Evolutionary conservation across 495 filamentous ascomycete genomes (phyloP), one percentile per base, ranked within the genome.

Genomic region (Penicillium cosmopolitanum): DNA sequence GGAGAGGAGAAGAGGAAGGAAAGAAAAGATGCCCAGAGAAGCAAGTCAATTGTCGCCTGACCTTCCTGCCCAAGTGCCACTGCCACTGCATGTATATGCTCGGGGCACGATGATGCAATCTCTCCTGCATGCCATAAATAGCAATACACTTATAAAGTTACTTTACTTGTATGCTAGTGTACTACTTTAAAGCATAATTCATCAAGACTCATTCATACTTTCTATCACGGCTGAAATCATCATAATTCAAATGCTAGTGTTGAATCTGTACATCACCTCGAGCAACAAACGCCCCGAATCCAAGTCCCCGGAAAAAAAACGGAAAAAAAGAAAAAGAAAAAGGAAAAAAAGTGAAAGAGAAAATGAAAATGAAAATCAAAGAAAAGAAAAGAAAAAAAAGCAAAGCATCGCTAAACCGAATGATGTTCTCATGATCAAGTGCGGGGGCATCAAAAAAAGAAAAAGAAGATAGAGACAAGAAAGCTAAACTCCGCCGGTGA

Each of bases 381-480:
- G 36, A 23, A n/a, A 52, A 56, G 28, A 48, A 23, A 23, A 54
- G n/a, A 46, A 51, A 35, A 56, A 52, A 36, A 44, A 61, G 44
- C 13, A 51, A 40, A 55, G 52, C 33, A 57, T 48, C 61, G 61
- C 61, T 64, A 56, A 59, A 40, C 47, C 51, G 31, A 47, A 23
- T 11, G 15, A 62, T 51, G 51, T 58, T 51, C 51, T 63, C 55
- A 58, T 63, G 21, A 58, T 48, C 43, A 38, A 28, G 23, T 19
- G 31, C 28, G 42, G 42, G 36, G 28, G 19, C 44, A 60, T 53
- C 28, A 50, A 60, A 60, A 54, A 21, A 42, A 16, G 33, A 35
- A 56, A 52, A 50, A 31, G 19, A 63, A 57, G 57, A 50, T 19
- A 31, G 42, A 57, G 35, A 56, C 58, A 57, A 40, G 21, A 25